Conservation (phyloP, 1,284 basidiomycete genomes). For the Heliocybe sulcata region DNA sequence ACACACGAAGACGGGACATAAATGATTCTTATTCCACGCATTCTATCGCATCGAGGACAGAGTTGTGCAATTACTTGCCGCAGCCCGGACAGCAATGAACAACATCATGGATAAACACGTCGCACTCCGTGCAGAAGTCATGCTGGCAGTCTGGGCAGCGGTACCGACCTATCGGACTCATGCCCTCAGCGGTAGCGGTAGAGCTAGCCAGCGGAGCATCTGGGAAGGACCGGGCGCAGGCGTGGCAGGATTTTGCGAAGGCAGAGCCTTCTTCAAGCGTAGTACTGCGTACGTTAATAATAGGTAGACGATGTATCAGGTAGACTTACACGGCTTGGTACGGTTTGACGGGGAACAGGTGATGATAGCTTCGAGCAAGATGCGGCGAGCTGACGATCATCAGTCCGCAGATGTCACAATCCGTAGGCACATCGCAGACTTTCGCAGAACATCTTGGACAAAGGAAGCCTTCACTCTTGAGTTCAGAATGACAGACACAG, state of each 20-base stretch:
- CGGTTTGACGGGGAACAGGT: conserved; percentile 84
- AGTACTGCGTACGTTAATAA: conserved; percentile 22
- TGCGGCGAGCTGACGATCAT: conserved; percentile 98
- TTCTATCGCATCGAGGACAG: neutral
- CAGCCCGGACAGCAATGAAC: conserved; percentile 52
- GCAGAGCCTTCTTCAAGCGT: conserved; percentile 28
- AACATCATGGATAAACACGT: conserved; percentile 56
- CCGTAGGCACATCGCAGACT: conserved; percentile 96
- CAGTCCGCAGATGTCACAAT: conserved; percentile 94
- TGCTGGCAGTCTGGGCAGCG: conserved; percentile 51
- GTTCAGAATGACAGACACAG: conserved; percentile 90
- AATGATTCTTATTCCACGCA: neutral
- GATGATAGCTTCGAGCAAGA: conserved; percentile 92
- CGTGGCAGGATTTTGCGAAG: conserved; percentile 48
- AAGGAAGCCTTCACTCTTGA: conserved; percentile 87
- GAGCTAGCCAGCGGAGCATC: conserved; percentile 26
- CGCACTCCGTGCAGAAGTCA: conserved; percentile 58
- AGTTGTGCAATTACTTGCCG: conserved; percentile 34
- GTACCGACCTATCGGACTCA: conserved; percentile 78
- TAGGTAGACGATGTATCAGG: conserved; percentile 5
- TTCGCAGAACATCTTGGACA: conserved; percentile 92
- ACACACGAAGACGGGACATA: neutral
- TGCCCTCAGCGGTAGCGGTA: conserved; percentile 44
- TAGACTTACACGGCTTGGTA: conserved; percentile 74
- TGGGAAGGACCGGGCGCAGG: conserved; percentile 63